phyloP scores from a whole-genome alignment of 192 early-diverging fungal species.

The Cetraspora pellucida region DNA sequence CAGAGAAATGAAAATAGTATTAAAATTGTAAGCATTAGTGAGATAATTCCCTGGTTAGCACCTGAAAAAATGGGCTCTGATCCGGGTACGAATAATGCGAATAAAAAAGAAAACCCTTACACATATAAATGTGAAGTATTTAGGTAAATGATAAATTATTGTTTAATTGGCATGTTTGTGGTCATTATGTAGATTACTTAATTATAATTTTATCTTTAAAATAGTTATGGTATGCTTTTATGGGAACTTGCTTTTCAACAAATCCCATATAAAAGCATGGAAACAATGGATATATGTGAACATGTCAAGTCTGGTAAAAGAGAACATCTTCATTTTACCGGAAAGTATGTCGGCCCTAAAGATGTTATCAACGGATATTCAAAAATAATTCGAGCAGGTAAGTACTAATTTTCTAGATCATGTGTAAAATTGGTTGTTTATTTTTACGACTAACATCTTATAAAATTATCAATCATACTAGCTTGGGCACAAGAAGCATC shows the following conservation, averaged over 20 bases:
- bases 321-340: neutral
- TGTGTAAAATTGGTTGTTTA: too few species aligned
- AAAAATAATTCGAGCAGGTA: too few species aligned
- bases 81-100: neutral
- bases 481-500: conserved; percentile 26
- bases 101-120: neutral
- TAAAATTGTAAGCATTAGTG: conserved; percentile 10
- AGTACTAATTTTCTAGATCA: too few species aligned
- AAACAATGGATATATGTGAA: neutral
- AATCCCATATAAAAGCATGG: neutral
- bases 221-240: conserved; percentile 12
- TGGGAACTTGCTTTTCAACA: conserved; percentile 16
- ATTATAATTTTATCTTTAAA: neutral
- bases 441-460: neutral
- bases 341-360: too few species aligned
- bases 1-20: neutral
- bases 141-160: neutral
- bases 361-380: too few species aligned
- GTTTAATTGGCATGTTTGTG: neutral
- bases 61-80: conserved; percentile 15
- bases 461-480: neutral
- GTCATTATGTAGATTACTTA: neutral
- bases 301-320: conserved; percentile 4
- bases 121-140: conserved; percentile 34
- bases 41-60: conserved; percentile 17